Conservation (phyloP, 2,329 filamentous ascomycete genomes). For the Hypomyces perniciosus region DNA sequence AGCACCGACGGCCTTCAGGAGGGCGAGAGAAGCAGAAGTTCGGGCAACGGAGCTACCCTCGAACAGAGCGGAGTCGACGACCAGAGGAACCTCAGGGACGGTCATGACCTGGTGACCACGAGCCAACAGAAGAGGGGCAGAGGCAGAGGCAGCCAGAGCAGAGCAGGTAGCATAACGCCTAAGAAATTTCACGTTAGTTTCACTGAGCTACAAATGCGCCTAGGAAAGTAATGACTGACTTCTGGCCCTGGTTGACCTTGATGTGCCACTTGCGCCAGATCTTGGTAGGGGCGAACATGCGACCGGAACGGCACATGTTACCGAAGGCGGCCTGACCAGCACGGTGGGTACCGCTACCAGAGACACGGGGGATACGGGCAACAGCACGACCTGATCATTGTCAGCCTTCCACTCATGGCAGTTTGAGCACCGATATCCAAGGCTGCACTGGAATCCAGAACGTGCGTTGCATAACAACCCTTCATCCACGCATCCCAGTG, state of each 20-base stretch:
- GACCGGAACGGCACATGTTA: constrained; percentile 99
- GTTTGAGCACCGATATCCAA: not conserved
- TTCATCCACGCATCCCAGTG: not conserved
- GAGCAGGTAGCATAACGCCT: constrained; percentile 97
- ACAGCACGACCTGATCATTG: constrained; percentile 79
- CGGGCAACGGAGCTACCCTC: constrained; percentile 72
- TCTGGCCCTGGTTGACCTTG: constrained; percentile 99
- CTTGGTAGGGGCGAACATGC: constrained; percentile 99
- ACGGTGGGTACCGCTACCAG: constrained; percentile 99
- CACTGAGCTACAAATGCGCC: not conserved
- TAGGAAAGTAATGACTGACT: constrained; percentile 48
- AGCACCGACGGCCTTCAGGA: constrained; percentile 88
- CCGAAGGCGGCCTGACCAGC: constrained; percentile 99
- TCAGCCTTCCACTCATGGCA: not conserved
- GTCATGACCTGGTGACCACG: constrained; percentile 92
- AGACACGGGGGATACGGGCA: constrained; percentile 99
- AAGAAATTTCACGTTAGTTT: constrained; percentile 21
- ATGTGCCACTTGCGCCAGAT: constrained; percentile 99
- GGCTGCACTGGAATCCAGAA: not conserved
- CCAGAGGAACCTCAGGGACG: constrained; percentile 94
- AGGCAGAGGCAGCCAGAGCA: constrained; percentile 92
- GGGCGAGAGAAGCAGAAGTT: constrained; percentile 79
- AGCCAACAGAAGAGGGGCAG: constrained; percentile 88
- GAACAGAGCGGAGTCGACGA: constrained; percentile 88
- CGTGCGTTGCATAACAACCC: not conserved